Evolutionary conservation across 169 alveolate species (phyloP).

Genomic region (Pseudocohnilembus persalinus): DNA sequence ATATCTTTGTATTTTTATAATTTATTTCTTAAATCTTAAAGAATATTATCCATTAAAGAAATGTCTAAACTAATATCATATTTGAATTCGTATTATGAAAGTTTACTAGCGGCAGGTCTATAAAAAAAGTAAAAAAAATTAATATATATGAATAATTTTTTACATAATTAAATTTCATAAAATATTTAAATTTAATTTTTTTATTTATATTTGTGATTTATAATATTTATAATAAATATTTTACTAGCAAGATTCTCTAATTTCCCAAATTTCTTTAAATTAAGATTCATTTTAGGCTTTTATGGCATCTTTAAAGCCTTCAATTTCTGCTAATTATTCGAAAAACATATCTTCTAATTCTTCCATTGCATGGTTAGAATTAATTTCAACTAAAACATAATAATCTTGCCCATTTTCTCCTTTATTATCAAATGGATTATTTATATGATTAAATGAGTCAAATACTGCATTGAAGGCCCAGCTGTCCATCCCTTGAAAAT

Average conservation of each 20-base stretch:
- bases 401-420: background rate
- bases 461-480: background rate
- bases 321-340: background rate
- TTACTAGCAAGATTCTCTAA: background rate
- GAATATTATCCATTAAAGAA: constrained; percentile 3
- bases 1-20: background rate
- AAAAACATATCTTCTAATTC: background rate
- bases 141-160: too few relatives aligned
- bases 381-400: background rate
- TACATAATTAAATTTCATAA: too few relatives aligned
- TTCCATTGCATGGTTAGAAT: background rate
- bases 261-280: background rate
- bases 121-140: background rate
- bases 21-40: constrained; percentile 3
- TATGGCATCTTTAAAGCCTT: background rate
- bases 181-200: too few relatives aligned
- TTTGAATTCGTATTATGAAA: constrained; percentile 52
- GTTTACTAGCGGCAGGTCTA: constrained; percentile 39
- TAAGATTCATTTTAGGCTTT: background rate
- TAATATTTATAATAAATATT: too few relatives aligned
- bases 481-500: constrained; percentile 46
- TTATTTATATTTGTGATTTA: background rate
- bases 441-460: background rate
- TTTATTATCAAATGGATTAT: background rate
- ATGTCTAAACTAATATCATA: constrained; percentile 26